phyloP scores from a whole-genome alignment of 139 green algal species.

The Chlamydomonas asymmetrica region DNA sequence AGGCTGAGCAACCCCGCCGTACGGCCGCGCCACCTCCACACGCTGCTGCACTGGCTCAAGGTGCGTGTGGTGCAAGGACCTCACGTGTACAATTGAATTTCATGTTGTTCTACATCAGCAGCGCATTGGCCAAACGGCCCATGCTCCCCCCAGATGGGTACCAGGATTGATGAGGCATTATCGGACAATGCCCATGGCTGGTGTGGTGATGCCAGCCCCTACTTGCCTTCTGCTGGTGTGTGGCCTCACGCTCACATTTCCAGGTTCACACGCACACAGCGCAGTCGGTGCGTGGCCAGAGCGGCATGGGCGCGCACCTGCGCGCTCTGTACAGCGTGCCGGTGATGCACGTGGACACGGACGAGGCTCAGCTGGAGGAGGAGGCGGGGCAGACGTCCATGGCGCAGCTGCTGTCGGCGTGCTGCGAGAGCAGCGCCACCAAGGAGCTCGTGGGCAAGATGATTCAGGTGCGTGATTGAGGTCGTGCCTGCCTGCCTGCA shows the following conservation, averaged over 20 bases:
- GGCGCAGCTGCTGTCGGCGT: slow-evolving; percentile 35
- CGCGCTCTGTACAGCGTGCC: slow-evolving; percentile 3
- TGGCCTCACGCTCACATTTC: neutral
- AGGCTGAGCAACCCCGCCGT: slow-evolving; percentile 23
- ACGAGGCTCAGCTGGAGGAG: neutral
- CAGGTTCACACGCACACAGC: neutral
- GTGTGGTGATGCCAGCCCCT: neutral
- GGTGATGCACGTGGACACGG: slow-evolving; percentile 17
- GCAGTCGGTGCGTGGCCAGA: neutral
- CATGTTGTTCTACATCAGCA: no score
- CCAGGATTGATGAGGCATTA: no score
- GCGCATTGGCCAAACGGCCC: no score
- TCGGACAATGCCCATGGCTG: neutral
- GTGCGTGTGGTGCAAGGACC: no score
- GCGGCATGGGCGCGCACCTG: neutral
- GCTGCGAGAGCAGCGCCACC: slow-evolving; percentile 27
- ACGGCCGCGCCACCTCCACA: slow-evolving; percentile 36
- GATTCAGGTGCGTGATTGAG: slow-evolving; percentile 16
- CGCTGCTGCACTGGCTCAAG: slow-evolving; percentile 44
- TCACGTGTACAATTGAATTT: no score
- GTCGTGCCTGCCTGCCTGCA: no score
- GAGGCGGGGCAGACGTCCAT: slow-evolving; percentile 12
- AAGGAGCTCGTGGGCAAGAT: slow-evolving; percentile 17
- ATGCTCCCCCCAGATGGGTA: no score
- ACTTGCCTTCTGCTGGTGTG: no score